Conservation (phyloP, 495 filamentous ascomycete species). For the Penicillium tannophilum region DNA sequence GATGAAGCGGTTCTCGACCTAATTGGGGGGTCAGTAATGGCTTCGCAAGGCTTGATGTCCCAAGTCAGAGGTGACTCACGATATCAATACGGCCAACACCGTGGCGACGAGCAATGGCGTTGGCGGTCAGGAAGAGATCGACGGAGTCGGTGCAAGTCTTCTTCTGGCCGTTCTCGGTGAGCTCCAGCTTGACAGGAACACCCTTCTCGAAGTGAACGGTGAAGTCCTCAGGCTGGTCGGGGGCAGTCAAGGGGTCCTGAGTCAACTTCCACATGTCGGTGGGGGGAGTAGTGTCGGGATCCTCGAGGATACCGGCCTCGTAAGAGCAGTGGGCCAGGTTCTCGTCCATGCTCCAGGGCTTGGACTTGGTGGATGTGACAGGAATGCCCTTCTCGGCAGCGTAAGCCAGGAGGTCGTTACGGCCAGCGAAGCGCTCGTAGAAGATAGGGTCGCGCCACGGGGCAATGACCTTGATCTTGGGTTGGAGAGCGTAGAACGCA, state of each 20-base stretch:
- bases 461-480: constrained; percentile 80
- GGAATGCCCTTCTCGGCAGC: constrained; percentile 78
- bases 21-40: constrained; percentile 6
- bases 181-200: constrained; percentile 72
- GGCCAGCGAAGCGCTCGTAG: constrained; percentile 78
- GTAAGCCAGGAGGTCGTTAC: constrained; percentile 87
- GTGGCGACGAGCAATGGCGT: constrained; percentile 73
- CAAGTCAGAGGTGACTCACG: constrained; percentile 41
- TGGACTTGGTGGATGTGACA: constrained; percentile 82
- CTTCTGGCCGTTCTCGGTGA: constrained; percentile 44
- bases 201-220: constrained; percentile 83
- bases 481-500: constrained; percentile 73
- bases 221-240: constrained; percentile 75
- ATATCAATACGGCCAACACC: constrained; percentile 92
- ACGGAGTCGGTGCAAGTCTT: constrained; percentile 74
- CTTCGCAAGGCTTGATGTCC: neutral
- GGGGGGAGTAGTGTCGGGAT: constrained; percentile 60
- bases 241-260: constrained; percentile 72
- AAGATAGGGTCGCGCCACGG: constrained; percentile 88
- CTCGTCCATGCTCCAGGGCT: constrained; percentile 81
- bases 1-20: constrained; percentile 79
- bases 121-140: constrained; percentile 77
- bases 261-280: constrained; percentile 86
- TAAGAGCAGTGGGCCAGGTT: constrained; percentile 92
- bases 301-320: constrained; percentile 71